These are phyloP conservation scores for Lepiota brunneoincarnata DNA, from an alignment of 768 basidiomycete genomes.

Conservation along the genomic window DNA sequence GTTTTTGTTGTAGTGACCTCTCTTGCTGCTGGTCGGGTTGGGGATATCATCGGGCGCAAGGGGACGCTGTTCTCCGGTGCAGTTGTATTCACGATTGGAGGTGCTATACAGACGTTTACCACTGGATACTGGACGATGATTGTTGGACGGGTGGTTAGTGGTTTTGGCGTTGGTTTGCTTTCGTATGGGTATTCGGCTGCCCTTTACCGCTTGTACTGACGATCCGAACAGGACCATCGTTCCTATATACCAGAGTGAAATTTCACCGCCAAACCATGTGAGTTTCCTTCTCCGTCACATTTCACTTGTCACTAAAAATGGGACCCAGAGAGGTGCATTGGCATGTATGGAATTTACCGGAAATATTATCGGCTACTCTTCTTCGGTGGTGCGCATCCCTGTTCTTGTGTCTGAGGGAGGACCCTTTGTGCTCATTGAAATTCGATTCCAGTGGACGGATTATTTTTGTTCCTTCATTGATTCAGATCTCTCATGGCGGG, in stretches of 20 bases:
- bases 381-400: conserved; percentile 68
- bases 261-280: conserved; percentile 89
- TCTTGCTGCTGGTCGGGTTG: conserved; percentile 82
- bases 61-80: conserved; percentile 85
- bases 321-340: conserved; percentile 72
- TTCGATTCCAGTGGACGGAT: conserved; percentile 72
- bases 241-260: conserved; percentile 94
- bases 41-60: conserved; percentile 82
- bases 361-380: conserved; percentile 88
- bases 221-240: conserved; percentile 74
- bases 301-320: not conserved
- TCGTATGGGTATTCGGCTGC: conserved; percentile 51
- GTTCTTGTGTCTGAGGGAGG: not conserved
- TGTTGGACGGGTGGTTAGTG: conserved; percentile 76
- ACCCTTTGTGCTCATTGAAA: conserved; percentile 1
- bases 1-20: conserved; percentile 65
- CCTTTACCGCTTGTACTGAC: not conserved
- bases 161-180: conserved; percentile 87
- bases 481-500: conserved; percentile 85
- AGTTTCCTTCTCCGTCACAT: conserved; percentile 18
- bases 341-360: conserved; percentile 96
- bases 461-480: conserved; percentile 91
- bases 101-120: conserved; percentile 82
- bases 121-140: conserved; percentile 80
- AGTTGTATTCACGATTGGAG: conserved; percentile 81